Conservation (phyloP, 192 early-diverging fungal species). For the Chytriomyces confervae region DNA sequence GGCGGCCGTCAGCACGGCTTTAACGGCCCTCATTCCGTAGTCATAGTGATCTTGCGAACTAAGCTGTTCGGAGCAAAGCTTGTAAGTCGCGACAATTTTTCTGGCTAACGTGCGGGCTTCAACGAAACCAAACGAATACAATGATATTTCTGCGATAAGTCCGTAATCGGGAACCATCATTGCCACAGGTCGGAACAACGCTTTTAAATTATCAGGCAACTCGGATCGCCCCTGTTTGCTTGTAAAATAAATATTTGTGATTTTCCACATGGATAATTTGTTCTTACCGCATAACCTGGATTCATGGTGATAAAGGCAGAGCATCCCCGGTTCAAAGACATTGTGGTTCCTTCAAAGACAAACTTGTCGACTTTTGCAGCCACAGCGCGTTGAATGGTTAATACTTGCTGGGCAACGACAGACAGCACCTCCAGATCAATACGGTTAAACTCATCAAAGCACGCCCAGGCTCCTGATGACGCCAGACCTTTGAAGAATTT, state of each 20-base stretch:
- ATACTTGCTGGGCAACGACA: conserved; percentile 66
- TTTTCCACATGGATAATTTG: neutral
- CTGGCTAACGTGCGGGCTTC: conserved; percentile 61
- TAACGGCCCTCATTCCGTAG: conserved; percentile 69
- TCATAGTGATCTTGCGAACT: conserved; percentile 72
- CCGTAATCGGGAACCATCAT: conserved; percentile 73
- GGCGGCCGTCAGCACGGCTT: conserved; percentile 66
- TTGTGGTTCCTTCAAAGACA: conserved; percentile 68
- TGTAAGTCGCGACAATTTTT: conserved; percentile 69
- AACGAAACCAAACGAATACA: conserved; percentile 68
- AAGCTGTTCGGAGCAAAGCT: conserved; percentile 68
- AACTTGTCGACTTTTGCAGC: conserved; percentile 64
- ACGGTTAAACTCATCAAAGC: conserved; percentile 71
- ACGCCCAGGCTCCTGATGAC: conserved; percentile 66
- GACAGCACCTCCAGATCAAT: conserved; percentile 69
- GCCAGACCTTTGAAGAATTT: conserved; percentile 71
- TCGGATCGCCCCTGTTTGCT: conserved; percentile 47
- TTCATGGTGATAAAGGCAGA: conserved; percentile 72
- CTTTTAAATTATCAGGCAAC: conserved; percentile 67
- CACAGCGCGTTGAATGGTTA: conserved; percentile 65
- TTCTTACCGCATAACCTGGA: conserved; percentile 63
- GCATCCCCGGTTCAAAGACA: conserved; percentile 63
- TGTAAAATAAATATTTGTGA: neutral
- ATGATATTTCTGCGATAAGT: conserved; percentile 66
- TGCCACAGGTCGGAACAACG: conserved; percentile 66